A percentile compares a stretch with the other conserved stretches of the same genome.
phyloP scores from a whole-genome alignment of 1,284 basidiomycete species.

The Heterobasidion irregulare region DNA sequence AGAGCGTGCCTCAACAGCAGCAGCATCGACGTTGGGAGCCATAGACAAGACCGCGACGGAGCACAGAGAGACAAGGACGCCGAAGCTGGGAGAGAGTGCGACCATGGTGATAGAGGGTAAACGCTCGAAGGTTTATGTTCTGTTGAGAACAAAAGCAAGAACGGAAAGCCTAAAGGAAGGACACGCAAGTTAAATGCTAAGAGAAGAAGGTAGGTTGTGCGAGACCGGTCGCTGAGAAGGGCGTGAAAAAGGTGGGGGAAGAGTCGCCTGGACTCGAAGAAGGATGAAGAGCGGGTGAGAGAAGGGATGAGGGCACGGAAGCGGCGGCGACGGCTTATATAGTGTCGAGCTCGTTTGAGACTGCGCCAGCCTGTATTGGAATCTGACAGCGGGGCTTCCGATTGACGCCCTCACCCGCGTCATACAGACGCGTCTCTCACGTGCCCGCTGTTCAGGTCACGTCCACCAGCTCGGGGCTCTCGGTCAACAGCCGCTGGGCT shows the following conservation, averaged over 20 bases:
- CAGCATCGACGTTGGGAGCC: slow-evolving; percentile 25
- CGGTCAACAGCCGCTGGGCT: too few relatives aligned
- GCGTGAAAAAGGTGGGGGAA: neutral
- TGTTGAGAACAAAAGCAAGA: neutral
- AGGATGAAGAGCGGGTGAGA: neutral
- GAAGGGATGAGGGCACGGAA: neutral
- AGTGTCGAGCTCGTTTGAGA: neutral
- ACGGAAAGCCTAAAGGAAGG: neutral
- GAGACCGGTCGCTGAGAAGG: slow-evolving; percentile 1
- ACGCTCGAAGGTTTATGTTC: neutral
- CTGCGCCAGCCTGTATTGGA: neutral
- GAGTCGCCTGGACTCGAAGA: slow-evolving; percentile 1
- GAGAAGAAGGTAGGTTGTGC: neutral
- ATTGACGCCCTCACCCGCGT: neutral
- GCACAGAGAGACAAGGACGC: slow-evolving; percentile 35
- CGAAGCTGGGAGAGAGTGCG: slow-evolving; percentile 23
- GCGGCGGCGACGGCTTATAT: neutral
- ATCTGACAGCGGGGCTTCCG: neutral
- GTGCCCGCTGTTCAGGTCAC: neutral
- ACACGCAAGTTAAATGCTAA: neutral
- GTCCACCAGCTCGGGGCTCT: too few relatives aligned
- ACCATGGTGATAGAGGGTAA: neutral
- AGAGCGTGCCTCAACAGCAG: slow-evolving; percentile 24
- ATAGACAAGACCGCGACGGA: slow-evolving; percentile 31
- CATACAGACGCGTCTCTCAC: neutral